Conservation (phyloP, 768 basidiomycete genomes). For the Tricholoma matsutake region DNA sequence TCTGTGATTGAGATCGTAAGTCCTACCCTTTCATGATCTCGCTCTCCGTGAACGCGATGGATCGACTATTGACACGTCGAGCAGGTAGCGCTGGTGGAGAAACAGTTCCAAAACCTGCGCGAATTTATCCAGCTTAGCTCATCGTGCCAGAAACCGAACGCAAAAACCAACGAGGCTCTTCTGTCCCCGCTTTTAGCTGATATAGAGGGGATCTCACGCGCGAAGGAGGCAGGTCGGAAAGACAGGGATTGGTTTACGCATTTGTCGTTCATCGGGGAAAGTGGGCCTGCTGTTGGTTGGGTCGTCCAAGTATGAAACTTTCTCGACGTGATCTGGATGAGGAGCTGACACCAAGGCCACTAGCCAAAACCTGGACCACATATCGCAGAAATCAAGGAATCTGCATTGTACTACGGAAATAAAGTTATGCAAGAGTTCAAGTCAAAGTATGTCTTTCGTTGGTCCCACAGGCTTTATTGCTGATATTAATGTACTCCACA, state of each 20-base stretch:
- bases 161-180: slow-evolving; percentile 51
- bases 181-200: slow-evolving; percentile 67
- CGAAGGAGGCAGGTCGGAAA: slow-evolving; percentile 78
- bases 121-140: slow-evolving; percentile 64
- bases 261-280: slow-evolving; percentile 79
- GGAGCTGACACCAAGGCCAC: slow-evolving; percentile 19
- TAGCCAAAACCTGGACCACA: slow-evolving; percentile 80
- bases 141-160: slow-evolving; percentile 77
- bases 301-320: slow-evolving; percentile 64
- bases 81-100: slow-evolving; percentile 68
- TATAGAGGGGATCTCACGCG: slow-evolving; percentile 72
- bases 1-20: slow-evolving; percentile 77
- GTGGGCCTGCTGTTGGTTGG: slow-evolving; percentile 83
- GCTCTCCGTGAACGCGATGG: not conserved
- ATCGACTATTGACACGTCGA: not conserved
- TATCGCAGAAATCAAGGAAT: slow-evolving; percentile 82
- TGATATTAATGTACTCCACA: slow-evolving; percentile 8
- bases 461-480: not conserved
- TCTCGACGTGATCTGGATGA: not conserved
- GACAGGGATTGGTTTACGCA: slow-evolving; percentile 83
- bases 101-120: slow-evolving; percentile 66
- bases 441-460: slow-evolving; percentile 64
- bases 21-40: not conserved
- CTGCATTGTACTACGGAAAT: slow-evolving; percentile 85
- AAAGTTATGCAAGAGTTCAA: slow-evolving; percentile 90